A percentile compares a stretch with the other conserved stretches of the same genome.
Conservation (phyloP, 1,139 yeast genomes). For the Eremothecium coryli region DNA sequence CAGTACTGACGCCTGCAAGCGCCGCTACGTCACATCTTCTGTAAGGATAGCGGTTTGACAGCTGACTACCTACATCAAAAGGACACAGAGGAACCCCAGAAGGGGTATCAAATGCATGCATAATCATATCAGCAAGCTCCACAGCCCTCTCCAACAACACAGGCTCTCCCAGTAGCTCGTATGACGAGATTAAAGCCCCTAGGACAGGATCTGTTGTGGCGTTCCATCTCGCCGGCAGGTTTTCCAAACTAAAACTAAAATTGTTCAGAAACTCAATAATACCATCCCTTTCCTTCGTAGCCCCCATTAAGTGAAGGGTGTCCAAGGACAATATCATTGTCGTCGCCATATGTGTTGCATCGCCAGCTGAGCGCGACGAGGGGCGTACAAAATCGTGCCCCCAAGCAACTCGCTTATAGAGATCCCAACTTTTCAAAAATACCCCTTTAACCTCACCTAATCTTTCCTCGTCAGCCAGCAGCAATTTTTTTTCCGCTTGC, state of each 20-base stretch:
- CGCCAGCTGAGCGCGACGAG: conserved; percentile 31
- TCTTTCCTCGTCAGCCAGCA: neutral
- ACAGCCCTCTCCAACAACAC: conserved; percentile 48
- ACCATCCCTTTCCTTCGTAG: conserved; percentile 42
- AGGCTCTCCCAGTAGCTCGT: conserved; percentile 51
- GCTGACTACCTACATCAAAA: conserved; percentile 45
- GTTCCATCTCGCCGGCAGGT: conserved; percentile 30
- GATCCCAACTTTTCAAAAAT: conserved; percentile 49
- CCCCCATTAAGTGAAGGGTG: conserved; percentile 55
- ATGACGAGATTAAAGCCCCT: conserved; percentile 66
- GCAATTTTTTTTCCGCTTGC: conserved; percentile 13
- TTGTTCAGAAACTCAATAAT: conserved; percentile 44
- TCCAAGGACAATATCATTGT: conserved; percentile 62
- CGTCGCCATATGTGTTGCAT: conserved; percentile 40
- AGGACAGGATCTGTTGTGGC: conserved; percentile 54
- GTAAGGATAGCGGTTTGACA: conserved; percentile 34
- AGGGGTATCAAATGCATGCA: conserved; percentile 65
- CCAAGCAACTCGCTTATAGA: conserved; percentile 52
- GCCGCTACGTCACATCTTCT: conserved; percentile 1
- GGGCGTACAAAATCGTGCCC: conserved; percentile 56
- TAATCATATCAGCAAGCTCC: conserved; percentile 55
- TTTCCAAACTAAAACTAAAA: conserved; percentile 39
- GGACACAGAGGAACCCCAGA: conserved; percentile 60
- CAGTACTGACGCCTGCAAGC: conserved; percentile 59
- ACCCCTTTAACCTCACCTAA: conserved; percentile 36